A percentile compares a stretch with the other conserved stretches of the same genome.
Evolutionary conservation across 1,284 basidiomycete species (phyloP).

Genomic region (Ustilago bromivora): DNA sequence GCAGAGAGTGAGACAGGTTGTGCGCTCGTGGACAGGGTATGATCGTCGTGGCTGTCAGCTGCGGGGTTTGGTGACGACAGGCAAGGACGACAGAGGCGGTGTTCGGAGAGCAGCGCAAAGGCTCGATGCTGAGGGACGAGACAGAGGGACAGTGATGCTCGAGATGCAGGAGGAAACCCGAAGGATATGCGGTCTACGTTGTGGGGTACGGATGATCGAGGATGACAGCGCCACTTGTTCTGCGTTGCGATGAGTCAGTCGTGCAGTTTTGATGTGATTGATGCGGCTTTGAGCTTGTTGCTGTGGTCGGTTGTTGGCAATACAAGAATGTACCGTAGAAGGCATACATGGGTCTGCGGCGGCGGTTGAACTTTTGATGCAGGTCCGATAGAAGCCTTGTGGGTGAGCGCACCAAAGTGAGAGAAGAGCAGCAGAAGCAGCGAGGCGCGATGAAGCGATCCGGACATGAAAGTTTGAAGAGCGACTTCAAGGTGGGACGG

Average conservation of each 20-base stretch:
- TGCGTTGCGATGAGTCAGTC: neutral
- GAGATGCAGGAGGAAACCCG: slow-evolving; percentile 28
- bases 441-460: neutral
- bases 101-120: neutral
- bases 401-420: slow-evolving; percentile 1
- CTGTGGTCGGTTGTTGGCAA: neutral
- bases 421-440: neutral
- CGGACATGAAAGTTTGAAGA: neutral
- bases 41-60: slow-evolving; percentile 13
- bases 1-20: slow-evolving; percentile 6
- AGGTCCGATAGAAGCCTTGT: slow-evolving; percentile 23
- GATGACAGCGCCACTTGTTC: slow-evolving; percentile 3
- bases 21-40: neutral
- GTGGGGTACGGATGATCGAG: slow-evolving; percentile 17
- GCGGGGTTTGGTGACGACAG: slow-evolving; percentile 15
- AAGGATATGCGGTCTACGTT: slow-evolving; percentile 19
- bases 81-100: neutral
- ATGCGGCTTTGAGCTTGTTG: neutral
- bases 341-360: slow-evolving; percentile 8
- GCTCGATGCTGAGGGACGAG: neutral
- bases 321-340: slow-evolving; percentile 18
- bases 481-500: neutral
- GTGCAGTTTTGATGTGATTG: neutral
- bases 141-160: slow-evolving; percentile 18
- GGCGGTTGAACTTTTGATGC: slow-evolving; percentile 12